Evolutionary conservation across 169 alveolate species (phyloP).

Genomic region (Amoebophrya sp.): DNA sequence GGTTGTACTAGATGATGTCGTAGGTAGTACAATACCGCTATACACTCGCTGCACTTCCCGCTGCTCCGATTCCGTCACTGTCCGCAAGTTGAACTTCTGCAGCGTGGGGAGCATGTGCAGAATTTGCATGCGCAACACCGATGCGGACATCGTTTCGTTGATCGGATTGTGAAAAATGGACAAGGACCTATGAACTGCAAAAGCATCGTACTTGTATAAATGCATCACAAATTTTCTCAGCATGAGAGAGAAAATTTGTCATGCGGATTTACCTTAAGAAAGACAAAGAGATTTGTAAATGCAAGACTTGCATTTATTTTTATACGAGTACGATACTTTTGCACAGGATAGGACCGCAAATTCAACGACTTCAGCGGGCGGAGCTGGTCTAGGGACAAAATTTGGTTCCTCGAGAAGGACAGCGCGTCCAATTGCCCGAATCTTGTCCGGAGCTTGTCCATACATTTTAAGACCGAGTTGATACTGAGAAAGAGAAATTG

Average conservation of each 20-base stretch:
- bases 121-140: not conserved
- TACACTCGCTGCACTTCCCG: not conserved
- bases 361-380: not conserved
- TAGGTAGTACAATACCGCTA: not conserved
- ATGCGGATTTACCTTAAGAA: too few relatives aligned
- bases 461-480: not conserved
- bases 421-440: not conserved
- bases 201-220: too few relatives aligned
- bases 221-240: too few relatives aligned
- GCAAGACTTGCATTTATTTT: too few relatives aligned
- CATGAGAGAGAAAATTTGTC: too few relatives aligned
- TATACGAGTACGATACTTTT: too few relatives aligned
- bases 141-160: not conserved
- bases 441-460: not conserved
- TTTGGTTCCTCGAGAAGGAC: not conserved
- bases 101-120: not conserved
- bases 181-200: too few relatives aligned
- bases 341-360: too few relatives aligned
- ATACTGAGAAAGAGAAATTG: not conserved
- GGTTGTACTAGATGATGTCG: not conserved
- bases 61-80: not conserved
- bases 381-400: not conserved
- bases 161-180: not conserved
- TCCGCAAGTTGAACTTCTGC: not conserved
- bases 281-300: too few relatives aligned